Percentiles rank a stretch among this genome's conserved stretches.
Conservation (phyloP, 257 asterid species). For the Primulina tabacum region DNA sequence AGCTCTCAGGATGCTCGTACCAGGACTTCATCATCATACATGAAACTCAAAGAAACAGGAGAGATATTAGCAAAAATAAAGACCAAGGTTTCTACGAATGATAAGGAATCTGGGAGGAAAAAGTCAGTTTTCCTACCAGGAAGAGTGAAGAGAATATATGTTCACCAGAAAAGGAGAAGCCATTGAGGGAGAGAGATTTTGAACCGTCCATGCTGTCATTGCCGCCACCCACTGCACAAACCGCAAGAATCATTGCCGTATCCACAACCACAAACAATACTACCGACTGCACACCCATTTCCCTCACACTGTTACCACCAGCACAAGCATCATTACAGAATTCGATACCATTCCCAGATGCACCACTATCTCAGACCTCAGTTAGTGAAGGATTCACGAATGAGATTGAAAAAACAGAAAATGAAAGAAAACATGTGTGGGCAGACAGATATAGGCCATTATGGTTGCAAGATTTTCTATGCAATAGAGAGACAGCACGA, state of each 20-base stretch:
- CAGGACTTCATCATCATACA: constrained; percentile 14
- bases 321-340: too few species aligned
- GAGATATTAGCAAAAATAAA: constrained; percentile 24
- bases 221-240: background rate
- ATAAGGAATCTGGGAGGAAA: constrained; percentile 29
- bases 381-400: background rate
- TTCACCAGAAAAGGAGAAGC: constrained; percentile 44
- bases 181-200: constrained; percentile 79
- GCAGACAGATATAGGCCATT: constrained; percentile 63
- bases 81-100: constrained; percentile 23
- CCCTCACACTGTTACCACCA: background rate
- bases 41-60: constrained; percentile 17
- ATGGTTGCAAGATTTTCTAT: constrained; percentile 52
- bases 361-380: background rate
- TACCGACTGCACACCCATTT: background rate
- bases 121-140: too few species aligned
- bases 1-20: constrained; percentile 11
- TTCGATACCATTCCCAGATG: background rate
- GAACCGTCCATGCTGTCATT: constrained; percentile 10
- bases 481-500: constrained; percentile 63
- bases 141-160: too few species aligned
- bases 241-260: background rate
- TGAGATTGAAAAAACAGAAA: background rate
- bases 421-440: constrained; percentile 32
- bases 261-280: background rate